Base-by-base conservation (phyloP, 805 yeast species). In the Starmerella ratchasimensis region DNA sequence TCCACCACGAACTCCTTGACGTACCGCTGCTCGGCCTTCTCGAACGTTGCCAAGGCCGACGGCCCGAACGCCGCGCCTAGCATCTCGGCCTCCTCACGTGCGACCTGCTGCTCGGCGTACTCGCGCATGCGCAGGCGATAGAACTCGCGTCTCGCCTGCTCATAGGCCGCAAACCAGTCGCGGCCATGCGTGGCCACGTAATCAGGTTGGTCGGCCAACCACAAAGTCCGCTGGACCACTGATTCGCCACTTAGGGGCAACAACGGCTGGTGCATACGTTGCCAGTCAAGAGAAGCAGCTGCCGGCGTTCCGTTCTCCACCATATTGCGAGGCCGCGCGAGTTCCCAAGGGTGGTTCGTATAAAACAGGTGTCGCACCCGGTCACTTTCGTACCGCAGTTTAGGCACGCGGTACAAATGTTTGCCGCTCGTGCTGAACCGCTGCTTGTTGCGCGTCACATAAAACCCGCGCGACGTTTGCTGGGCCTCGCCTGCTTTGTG, bases 341-440 rank as follows among this genome's bases (percentile, higher is more conserved):
- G 64, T 60, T 90, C 98, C 98, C 98, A 90, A 5, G 98, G 98
- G 60, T 90, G 98, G 56, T 86, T 95, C 42, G 74, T 74, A 59
- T 77, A 88, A 54, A 90, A 90, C 18, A 80, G 64, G 33, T 71
- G 67, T 62, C 98, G 73, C 49, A 90, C 60, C 50, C 77, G 74
- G 59, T 90, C 98, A 58, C 88, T 90, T 37, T 73, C 57, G 48
- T 69, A 77, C 39, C 57, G 58, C 52, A 80, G 61, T 45, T 68
- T 66, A 29, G 72, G 71, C 9, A 78, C 67, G 46, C 65, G 60
- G 48, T 66, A 64, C 13, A 76, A 62, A 39, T 64, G 64, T 33
- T 39, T 44, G 15, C 48, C 52, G 30, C 45, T 40, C 11, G 50
- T 36, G 33, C 61, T 62, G 36, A 50, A 56, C 30, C 57, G 52